A percentile compares a stretch with the other conserved stretches of the same genome.
Conservation (phyloP, 306 rosid species). For the Citrullus amarus region DNA sequence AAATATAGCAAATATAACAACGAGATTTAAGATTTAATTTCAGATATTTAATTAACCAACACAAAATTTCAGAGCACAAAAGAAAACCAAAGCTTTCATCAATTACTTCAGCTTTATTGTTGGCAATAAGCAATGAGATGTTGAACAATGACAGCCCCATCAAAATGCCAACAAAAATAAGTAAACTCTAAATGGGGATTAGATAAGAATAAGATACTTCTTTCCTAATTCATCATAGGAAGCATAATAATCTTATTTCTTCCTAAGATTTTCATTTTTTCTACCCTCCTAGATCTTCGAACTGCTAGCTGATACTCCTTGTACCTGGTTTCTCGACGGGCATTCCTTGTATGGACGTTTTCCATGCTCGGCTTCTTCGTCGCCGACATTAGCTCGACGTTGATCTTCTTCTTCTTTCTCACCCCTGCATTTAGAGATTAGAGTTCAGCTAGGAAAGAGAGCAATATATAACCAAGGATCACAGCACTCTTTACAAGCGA, state of each 20-base stretch:
- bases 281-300: constrained; percentile 25
- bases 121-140: background rate
- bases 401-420: constrained; percentile 41
- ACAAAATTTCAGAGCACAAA: background rate
- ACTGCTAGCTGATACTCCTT: constrained; percentile 29
- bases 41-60: no score
- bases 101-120: background rate
- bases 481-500: background rate
- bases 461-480: background rate
- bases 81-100: background rate
- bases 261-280: background rate
- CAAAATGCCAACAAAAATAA: background rate
- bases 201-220: background rate
- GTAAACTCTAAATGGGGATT: background rate
- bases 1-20: no score
- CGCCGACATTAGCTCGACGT: constrained; percentile 21
- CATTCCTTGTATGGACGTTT: constrained; percentile 42
- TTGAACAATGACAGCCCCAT: background rate
- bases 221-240: background rate
- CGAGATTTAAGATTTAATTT: no score
- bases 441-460: background rate
- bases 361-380: constrained; percentile 27
- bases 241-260: background rate
- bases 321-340: constrained; percentile 19
- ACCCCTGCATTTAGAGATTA: constrained; percentile 33